A percentile compares a stretch with the other conserved stretches of the same genome.
phyloP scores from a whole-genome alignment of 495 filamentous ascomycete genomes.

The Penicillium subrubescens region DNA sequence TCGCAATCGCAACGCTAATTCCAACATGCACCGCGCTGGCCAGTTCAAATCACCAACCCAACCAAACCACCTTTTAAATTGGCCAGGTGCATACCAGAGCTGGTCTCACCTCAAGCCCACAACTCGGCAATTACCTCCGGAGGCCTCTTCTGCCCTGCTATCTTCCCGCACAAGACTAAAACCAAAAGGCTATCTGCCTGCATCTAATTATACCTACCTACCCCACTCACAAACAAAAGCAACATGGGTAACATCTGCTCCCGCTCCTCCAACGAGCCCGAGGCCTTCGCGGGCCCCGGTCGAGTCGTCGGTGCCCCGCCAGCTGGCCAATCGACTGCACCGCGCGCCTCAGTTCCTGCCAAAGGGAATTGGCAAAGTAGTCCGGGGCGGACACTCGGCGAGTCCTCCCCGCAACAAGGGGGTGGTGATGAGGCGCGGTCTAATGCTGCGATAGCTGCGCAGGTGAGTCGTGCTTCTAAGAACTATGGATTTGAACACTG shows the following conservation, averaged over 20 bases:
- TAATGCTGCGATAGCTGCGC: conserved; percentile 68
- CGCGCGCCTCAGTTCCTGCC: conserved; percentile 42
- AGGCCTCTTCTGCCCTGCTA: background rate
- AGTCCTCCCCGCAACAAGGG: conserved; percentile 26
- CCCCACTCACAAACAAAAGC: conserved; percentile 15
- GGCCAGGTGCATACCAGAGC: background rate
- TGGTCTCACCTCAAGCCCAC: background rate
- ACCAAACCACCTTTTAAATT: background rate
- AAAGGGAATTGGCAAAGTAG: conserved; percentile 47
- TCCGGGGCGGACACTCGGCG: conserved; percentile 60
- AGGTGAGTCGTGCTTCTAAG: conserved; percentile 46
- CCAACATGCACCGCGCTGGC: background rate
- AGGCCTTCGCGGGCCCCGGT: conserved; percentile 62
- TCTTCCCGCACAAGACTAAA: background rate
- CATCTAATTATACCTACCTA: background rate
- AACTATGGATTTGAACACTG: background rate
- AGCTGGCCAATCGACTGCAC: conserved; percentile 17
- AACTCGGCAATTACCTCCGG: background rate
- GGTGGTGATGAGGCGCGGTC: conserved; percentile 51
- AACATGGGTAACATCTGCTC: conserved; percentile 78
- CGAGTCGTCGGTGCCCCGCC: conserved; percentile 53
- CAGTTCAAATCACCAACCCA: background rate
- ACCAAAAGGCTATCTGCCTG: background rate
- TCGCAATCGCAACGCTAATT: conserved; percentile 11
- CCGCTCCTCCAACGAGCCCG: conserved; percentile 56